Base-by-base conservation (phyloP, 1,284 basidiomycete species). In the Moesziomyces sp. region DNA sequence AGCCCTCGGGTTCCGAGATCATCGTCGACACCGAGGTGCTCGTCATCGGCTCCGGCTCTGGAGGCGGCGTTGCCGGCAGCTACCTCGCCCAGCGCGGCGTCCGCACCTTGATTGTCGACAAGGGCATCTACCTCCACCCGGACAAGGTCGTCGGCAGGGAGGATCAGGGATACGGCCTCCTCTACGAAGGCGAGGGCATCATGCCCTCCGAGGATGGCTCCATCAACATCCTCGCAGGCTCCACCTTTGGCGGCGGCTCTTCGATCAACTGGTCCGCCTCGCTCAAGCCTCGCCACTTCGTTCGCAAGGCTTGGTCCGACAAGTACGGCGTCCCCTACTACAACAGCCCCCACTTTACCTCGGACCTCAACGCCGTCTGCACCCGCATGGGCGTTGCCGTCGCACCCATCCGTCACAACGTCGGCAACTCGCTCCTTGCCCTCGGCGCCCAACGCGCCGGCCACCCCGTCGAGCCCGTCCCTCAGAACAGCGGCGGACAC, bases 181-280 rank as follows among this genome's bases (percentile, higher is more conserved):
- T 87, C 53, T 86, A 85, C 74, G 85, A 87, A 61, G 69, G 70
- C 5, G 80, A 81, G 16, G 86, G 85, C 0, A 74, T 86, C 30
- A 58, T 86, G 45, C 82, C 83, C 13, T 83, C 80, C 23, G 85
- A 86, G 47, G 80, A 85, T 46, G 83, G 85, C 5, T 78, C 80
- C 24, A 72, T 86, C 58, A 85, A 80, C 48, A 57, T 87, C 23
- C 74, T 87, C 5, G 84, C 85, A 4, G 86, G 84, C 0, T 79
- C 80, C 16, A 84, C 83, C 18, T 86, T 86, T 26, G 87, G 87
- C 7, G 87, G 87, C 5, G 87, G 87, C 14, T 85, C 84, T 0
- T 81, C 84, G 21, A 83, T 87, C 78, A 87, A 87, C 74, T 87
- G 87, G 87, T 85, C 85, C 0, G 86, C 85, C 3, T 85, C 84